Conservation (phyloP, 164 flowering plant species). For the Cinnamomum chago region DNA sequence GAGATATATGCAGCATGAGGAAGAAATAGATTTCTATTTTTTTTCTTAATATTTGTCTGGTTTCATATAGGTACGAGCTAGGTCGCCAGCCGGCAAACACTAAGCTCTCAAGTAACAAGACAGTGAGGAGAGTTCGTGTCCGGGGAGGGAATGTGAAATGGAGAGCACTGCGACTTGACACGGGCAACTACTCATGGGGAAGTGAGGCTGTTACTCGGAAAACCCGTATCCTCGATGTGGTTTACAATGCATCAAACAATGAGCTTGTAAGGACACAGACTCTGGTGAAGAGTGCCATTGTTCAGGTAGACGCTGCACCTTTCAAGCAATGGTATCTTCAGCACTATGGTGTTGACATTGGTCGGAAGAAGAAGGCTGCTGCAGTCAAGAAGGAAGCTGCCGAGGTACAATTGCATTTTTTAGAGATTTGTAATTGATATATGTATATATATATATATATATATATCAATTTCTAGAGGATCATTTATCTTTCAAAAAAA, state of each 20-base stretch:
- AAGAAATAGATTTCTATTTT: too few species aligned
- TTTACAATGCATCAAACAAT: slow-evolving; percentile 34
- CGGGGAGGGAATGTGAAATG: slow-evolving; percentile 33
- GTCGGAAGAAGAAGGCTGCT: slow-evolving; percentile 25
- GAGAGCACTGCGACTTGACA: slow-evolving; percentile 31
- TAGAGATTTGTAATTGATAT: too few species aligned
- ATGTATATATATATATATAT: not conserved
- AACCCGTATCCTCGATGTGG: slow-evolving; percentile 29
- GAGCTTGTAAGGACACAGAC: slow-evolving; percentile 34
- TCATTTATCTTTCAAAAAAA: not conserved
- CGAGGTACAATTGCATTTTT: slow-evolving; percentile 12
- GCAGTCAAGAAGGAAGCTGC: slow-evolving; percentile 24
- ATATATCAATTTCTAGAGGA: not conserved
- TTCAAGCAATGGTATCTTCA: slow-evolving; percentile 32
- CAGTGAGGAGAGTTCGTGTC: slow-evolving; percentile 29
- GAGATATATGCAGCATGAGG: too few species aligned
- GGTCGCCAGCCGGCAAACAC: slow-evolving; percentile 34
- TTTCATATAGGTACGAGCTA: slow-evolving; percentile 24
- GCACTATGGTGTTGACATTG: slow-evolving; percentile 29
- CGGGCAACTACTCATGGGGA: slow-evolving; percentile 33
- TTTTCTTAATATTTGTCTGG: not conserved
- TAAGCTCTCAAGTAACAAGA: slow-evolving; percentile 33
- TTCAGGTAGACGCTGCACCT: slow-evolving; percentile 32
- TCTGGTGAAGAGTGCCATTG: slow-evolving; percentile 29
- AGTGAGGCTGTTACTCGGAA: slow-evolving; percentile 31